Evolutionary conservation across 2,329 filamentous ascomycete species (phyloP).

Genomic region (Mycosphaerella sp.): DNA sequence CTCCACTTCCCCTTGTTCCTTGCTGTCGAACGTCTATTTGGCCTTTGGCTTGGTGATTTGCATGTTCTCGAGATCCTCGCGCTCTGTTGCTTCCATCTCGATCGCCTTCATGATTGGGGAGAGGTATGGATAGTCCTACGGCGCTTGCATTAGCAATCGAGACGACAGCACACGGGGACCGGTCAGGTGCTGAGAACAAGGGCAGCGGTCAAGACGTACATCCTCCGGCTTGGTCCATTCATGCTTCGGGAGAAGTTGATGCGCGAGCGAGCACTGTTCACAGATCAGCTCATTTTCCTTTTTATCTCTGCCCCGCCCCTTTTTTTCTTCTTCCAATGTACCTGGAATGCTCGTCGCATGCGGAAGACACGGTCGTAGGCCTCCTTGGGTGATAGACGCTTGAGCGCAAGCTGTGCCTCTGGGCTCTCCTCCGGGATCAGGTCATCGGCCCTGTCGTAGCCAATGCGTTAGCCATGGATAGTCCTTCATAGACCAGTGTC

Average conservation of each 20-base stretch:
- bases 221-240: constrained; percentile 64
- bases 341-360: constrained; percentile 90
- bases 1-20: not conserved
- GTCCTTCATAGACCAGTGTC: not conserved
- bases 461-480: constrained; percentile 13
- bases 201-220: constrained; percentile 40
- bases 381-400: constrained; percentile 83
- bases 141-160: not conserved
- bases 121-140: constrained; percentile 62
- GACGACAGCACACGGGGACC: too few relatives aligned
- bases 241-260: constrained; percentile 56
- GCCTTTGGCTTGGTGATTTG: constrained; percentile 46
- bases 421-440: constrained; percentile 91
- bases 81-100: constrained; percentile 60
- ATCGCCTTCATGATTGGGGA: constrained; percentile 62
- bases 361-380: constrained; percentile 97
- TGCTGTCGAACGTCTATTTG: constrained; percentile 11
- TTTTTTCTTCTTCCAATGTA: constrained; percentile 35
- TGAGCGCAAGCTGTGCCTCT: constrained; percentile 75
- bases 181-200: too few relatives aligned
- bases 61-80: constrained; percentile 62
- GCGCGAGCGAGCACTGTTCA: constrained; percentile 56
- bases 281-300: constrained; percentile 10
- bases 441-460: constrained; percentile 70
- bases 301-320: not conserved